Base-by-base conservation (phyloP, 305 asterid species). In the Lippia alba region DNA sequence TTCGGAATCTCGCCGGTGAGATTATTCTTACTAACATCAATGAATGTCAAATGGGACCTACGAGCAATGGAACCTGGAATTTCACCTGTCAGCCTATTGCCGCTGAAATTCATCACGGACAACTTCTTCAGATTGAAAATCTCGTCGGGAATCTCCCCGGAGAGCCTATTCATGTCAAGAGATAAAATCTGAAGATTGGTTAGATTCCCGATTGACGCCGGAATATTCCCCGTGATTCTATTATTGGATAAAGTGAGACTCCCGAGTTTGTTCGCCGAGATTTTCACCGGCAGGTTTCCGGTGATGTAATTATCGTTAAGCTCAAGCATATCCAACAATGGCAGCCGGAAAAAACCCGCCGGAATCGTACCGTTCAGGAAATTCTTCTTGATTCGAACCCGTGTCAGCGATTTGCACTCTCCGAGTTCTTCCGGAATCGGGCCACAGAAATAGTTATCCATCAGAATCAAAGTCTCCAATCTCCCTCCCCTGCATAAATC, bases 341-440 rank as follows among this genome's bases (percentile, higher is more conserved):
- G 91, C 72, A 85, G 72, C 14, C 53, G 74, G 83, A 89, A 91
- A 60, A 91, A 75, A 0, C 96, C 92, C 6, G 82, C 64, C 6
- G 97, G 97, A 69, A 89, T 77, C 0, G 84, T 74, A 10, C 97
- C 96, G 53, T 83, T 84, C 9, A 91, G 60, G 84, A 73, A 89
- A 62, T 91, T 91, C 44, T 80, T 82, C 79, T 61, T 62, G 10
- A 88, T 74, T 8, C 97, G 84, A 46, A 91, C 71, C 30, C 86
- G 79, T 9, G 45, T 65, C 73, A 89, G 67, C 11, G 91, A 86
- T 36, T 33, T 81, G 64, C 97, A 91, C 4, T 65, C 69, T 5
- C 97, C 95, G 32, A 89, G 84, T n/a, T 77, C 85, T 30, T 76
- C 81, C 4, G 97, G 97, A 64, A 91, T 69, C 1, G 94, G 74